phyloP scores from a whole-genome alignment of 176 grass and related monocot species.

The Microstegium vimineum region DNA sequence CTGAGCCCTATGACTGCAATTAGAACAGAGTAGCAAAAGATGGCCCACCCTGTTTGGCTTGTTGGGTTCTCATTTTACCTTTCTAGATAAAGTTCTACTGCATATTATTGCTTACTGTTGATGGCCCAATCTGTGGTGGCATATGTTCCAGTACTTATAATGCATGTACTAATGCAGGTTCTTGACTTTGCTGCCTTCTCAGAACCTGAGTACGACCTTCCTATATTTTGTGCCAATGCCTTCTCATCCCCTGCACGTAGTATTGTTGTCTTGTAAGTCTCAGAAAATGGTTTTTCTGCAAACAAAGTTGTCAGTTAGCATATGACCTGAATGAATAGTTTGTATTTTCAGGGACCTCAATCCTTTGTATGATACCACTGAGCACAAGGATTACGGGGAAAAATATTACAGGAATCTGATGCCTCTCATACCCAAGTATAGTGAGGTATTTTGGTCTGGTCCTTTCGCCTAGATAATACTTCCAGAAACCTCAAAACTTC shows the following conservation, averaged over 20 bases:
- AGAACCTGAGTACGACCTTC: constrained; percentile 80
- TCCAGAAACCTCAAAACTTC: constrained; percentile 1
- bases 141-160: neutral
- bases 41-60: neutral
- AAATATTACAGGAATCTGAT: constrained; percentile 80
- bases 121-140: neutral
- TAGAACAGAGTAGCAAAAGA: neutral
- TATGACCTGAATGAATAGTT: neutral
- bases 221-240: constrained; percentile 92
- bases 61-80: neutral
- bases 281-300: neutral
- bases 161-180: constrained; percentile 45
- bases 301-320: neutral
- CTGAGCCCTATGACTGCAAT: neutral
- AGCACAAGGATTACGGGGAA: constrained; percentile 58
- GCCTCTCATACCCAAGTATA: constrained; percentile 68
- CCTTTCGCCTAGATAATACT: neutral
- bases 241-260: constrained; percentile 60
- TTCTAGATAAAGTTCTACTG: neutral
- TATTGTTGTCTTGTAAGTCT: constrained; percentile 80
- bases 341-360: constrained; percentile 69
- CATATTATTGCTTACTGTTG: neutral
- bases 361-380: constrained; percentile 75
- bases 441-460: constrained; percentile 42
- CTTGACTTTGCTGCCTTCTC: constrained; percentile 81